Evolutionary conservation across 495 filamentous ascomycete genomes (phyloP), one percentile per base, ranked within the genome.

Genomic region (Corynascus novoguineensis): DNA sequence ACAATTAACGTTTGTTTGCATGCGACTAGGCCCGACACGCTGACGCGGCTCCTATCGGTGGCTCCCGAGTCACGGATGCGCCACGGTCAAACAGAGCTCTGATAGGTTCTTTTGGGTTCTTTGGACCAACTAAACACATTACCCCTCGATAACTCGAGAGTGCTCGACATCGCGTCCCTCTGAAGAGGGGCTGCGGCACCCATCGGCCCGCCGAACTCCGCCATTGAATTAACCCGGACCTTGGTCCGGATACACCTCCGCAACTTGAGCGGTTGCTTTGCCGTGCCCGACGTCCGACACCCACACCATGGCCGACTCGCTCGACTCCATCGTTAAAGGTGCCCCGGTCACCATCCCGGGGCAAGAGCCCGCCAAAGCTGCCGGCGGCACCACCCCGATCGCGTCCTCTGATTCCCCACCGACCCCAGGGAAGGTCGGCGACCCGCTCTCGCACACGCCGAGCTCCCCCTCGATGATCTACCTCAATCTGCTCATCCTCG

Each of bases 381-480:
- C 51, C 37, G 54, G 61, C 64, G 70, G 74, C 58, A 64, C 75
- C 50, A 73, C 67, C 62, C 71, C 65, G 57, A 71, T 73, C 59
- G 50, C 62, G 52, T 66, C 72, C 5, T 68, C 72, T 46, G 66
- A 32, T 32, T 12, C 50, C 1, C 29, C 74, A 60, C 51, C 74
- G 45, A 64, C 71, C 53, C 69, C 71, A 67, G 55, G 66, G 73
- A 71, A 80, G 70, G 58, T 80, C 71, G 66, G 74, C 62, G 88
- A 96, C 69, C 92, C 92, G 37, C 78, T 90, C 46, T 85, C 86
- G 54, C 81, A 84, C 38, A 82, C 95, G 28, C 92, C 93, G 11
- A 92, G 87, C 58, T 90, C 92, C 28, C 92, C 68, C 45, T 89
- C 89, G n/a, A 95, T 97, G 74, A 96, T 97, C 64, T 99, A 97